Base-by-base conservation (phyloP, 352 stramenopile species). In the Globisporangium echinulatum region DNA sequence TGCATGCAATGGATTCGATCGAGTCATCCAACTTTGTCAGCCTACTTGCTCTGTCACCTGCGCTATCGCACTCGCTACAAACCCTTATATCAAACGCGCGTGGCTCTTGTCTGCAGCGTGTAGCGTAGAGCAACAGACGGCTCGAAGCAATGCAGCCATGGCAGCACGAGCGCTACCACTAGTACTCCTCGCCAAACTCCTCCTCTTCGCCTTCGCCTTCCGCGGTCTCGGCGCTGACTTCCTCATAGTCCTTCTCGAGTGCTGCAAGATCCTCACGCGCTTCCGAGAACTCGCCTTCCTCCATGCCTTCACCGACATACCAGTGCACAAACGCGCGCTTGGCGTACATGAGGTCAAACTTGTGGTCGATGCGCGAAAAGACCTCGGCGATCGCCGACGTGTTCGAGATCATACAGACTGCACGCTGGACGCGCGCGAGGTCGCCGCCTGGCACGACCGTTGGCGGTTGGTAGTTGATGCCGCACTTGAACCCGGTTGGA, bases 311-410 rank as follows among this genome's bases (percentile, higher is more conserved):
- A 71, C 97, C 96, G 38, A 99, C 96, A 67, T 99, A 98, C 97
- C 97, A 99, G 85, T 99, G 96, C 61, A 99, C 96, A 70, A 99
- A 99, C 53, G 97, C 97, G 81, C 97, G 95, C 86, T 99, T 99
- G 63, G 95, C 95, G 79, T 99, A 99, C 97, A 99, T 99, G 53
- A 99, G 80, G 72, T 99, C 96, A 75, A 99, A 99, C 89, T 99
- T 99, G 90, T 99, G 94, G 66, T 99, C 96, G 69, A 99, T 98
- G 62, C 97, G 92, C 8, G 82, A 97, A 61, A 99, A 97, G 37
- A 98, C 97, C 74, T 99, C 97, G 51, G 94, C 96, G 71, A 99
- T 99, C 58, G 97, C 97, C 40, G 94, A 99, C 54, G 95, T 99
- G 88, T 99, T 99, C 56, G 94, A 97, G 72, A 99, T 97, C 95